Conservation (phyloP, 768 basidiomycete species). For the Wakefieldia striispora region DNA sequence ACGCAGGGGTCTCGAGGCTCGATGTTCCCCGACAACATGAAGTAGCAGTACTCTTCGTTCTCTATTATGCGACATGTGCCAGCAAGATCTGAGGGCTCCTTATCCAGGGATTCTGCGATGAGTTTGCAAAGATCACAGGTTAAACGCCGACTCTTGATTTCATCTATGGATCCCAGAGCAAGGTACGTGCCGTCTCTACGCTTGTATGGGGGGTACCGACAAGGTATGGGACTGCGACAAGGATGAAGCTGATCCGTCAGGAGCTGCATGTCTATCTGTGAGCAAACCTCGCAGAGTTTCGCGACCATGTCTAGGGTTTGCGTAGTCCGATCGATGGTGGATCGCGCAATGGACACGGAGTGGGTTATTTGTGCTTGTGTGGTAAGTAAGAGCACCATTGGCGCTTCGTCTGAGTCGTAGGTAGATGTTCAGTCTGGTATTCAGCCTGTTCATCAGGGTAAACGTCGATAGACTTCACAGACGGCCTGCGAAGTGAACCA, state of each 20-base stretch:
- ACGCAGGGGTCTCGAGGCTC: neutral
- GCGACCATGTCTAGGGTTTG: neutral
- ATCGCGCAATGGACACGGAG: too few relatives aligned
- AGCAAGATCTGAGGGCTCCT: slow-evolving; percentile 6
- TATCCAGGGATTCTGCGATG: slow-evolving; percentile 9
- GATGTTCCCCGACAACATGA: slow-evolving; percentile 1
- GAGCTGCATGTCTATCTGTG: slow-evolving; percentile 1
- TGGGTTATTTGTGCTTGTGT: too few relatives aligned
- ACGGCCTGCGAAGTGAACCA: too few relatives aligned
- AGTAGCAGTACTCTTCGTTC: slow-evolving; percentile 1
- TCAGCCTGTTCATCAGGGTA: too few relatives aligned
- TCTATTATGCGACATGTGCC: slow-evolving; percentile 6
- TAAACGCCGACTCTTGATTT: slow-evolving; percentile 11
- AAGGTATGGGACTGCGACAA: neutral
- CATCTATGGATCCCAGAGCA: slow-evolving; percentile 11
- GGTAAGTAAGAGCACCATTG: too few relatives aligned
- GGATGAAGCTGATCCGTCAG: slow-evolving; percentile 1
- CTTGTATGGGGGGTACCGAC: slow-evolving; percentile 1
- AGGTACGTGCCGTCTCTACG: neutral
- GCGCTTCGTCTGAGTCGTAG: too few relatives aligned
- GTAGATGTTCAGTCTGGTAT: too few relatives aligned
- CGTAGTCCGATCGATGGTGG: too few relatives aligned
- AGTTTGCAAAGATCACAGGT: slow-evolving; percentile 13
- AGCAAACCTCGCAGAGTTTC: slow-evolving; percentile 7
- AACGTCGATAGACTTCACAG: too few relatives aligned